Evolutionary conservation across 1,139 yeast genomes (phyloP), one percentile per base, ranked within the genome.

Genomic region (Geotrichum macrosporum): DNA sequence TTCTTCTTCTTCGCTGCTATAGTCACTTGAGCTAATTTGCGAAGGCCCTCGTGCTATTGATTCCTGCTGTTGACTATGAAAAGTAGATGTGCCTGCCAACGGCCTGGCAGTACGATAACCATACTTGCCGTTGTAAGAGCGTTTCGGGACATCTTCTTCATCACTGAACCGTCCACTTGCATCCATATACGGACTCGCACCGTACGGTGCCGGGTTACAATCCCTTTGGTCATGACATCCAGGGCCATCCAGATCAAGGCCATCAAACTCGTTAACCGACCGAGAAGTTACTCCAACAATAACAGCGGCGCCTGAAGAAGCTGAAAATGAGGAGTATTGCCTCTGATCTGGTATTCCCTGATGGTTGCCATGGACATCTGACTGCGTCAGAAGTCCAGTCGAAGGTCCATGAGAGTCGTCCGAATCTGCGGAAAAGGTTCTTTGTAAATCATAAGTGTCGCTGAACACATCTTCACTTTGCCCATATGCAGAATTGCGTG

Each of bases 281-380:
- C 18, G 22, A 5, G 46, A 35, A 3, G 41, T 27, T 3, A 35
- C 45, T 15, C 41, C 41, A 19, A 35, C 38, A 5, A 42, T 30
- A 5, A 35, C 41, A 15, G 46, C 41, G 2, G 41, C 41, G 3
- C 41, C 36, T 2, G 46, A 24, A 10, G 30, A 18, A 5, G 22
- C 46, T 12, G 46, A 26, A 21, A 16, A 24, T 9, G 46, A 26
- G 10, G 30, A 20, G 18, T 33, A 41, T 6, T 33, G 21, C 3
- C 18, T 8, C 5, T 10, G 22, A 6, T 15, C 22, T 15, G 45
- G 39, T 10, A 34, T 16, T 9, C 16, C 20, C 5, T n/a, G 6
- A n/a, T 13, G 6, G 9, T 5, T 19, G 16, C 16, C 12, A 15
- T 33, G n/a, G 10, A 16, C 18, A 8, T 21, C 21, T 13, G 5